Conservation (phyloP, 805 yeast species). For the Pichia nakasei region DNA sequence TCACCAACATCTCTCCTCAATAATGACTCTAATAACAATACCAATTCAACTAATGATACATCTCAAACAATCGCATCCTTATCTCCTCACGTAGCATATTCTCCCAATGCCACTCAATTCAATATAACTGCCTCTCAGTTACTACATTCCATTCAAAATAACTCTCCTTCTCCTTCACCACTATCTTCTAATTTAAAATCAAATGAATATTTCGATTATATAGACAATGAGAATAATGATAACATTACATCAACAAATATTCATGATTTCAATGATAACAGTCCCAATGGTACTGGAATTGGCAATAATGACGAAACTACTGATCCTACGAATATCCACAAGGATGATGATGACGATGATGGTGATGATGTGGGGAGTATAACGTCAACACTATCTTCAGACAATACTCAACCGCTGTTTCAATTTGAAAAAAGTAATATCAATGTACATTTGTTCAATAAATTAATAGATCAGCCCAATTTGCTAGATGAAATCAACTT, state of each 20-base stretch:
- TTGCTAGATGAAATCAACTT: constrained; percentile 28
- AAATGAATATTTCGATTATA: background rate
- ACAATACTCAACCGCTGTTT: background rate
- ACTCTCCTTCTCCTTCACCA: constrained; percentile 9
- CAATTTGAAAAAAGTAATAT: constrained; percentile 4
- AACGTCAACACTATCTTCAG: background rate
- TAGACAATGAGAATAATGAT: background rate
- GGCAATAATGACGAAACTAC: no score
- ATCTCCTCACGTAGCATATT: constrained; percentile 17
- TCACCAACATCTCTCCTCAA: constrained; percentile 3
- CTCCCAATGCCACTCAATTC: constrained; percentile 16
- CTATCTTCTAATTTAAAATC: background rate
- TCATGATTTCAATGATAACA: no score
- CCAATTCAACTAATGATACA: background rate
- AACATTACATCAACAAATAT: no score
- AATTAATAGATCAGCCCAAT: constrained; percentile 29
- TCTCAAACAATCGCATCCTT: constrained; percentile 11
- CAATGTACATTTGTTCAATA: constrained; percentile 22
- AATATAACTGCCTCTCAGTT: constrained; percentile 26
- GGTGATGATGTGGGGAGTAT: background rate
- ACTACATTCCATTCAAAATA: constrained; percentile 28
- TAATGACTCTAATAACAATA: background rate
- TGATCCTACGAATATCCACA: no score
- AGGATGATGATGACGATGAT: background rate
- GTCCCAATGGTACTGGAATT: no score